Evolutionary conservation across 345 rosid genomes (phyloP), one percentile per base, ranked within the genome.

Genomic region (Euphorbia peplus): DNA sequence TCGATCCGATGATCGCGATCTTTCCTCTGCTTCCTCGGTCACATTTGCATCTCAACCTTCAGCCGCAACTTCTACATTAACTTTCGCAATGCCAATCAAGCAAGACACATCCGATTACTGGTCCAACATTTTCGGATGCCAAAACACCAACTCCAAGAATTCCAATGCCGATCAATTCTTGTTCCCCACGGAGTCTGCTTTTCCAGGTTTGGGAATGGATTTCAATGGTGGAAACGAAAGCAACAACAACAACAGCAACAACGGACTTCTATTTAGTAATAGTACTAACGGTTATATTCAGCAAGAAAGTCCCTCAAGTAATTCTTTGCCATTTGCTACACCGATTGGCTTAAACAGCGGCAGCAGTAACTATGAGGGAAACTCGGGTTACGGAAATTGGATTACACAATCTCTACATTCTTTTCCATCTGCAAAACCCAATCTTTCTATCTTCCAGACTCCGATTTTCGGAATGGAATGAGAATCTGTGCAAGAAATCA

Each of bases 401-500:
- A 78, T 73, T 78, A 63, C 85, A 69, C 79, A 82, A 74, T 71
- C 84, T 61, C 32, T 81, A 60, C 89, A 75, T 75, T 47, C 88
- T 50, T 81, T 83, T 67, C 89, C 83, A 73, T 42, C 86, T 78
- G 89, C 84, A 63, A 90, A 92, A 83, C 70, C 89, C 7, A 85
- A 71, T 67, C 74, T 90, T 26, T 83, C 91, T 19, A 81, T 85
- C 76, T 86, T 87, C 77, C 95, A 88, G 89, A 88, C 91, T 35
- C 93, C 96, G 18, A 88, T 92, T 73, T 90, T 88, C 80, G 96
- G 98, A 39, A 83, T 86, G 81, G 98, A 92, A 79, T 90, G 91
- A 92, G 78, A 76, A 76, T 73, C 75, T 59, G 74, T 79, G 81
- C 75, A 63, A 57, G 12, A 53, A 44, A 39, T 39, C 9, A 59